These are phyloP conservation scores for Cenchrus purpureus DNA, from an alignment of 176 grass and related monocot species.

Conservation along the genomic window DNA sequence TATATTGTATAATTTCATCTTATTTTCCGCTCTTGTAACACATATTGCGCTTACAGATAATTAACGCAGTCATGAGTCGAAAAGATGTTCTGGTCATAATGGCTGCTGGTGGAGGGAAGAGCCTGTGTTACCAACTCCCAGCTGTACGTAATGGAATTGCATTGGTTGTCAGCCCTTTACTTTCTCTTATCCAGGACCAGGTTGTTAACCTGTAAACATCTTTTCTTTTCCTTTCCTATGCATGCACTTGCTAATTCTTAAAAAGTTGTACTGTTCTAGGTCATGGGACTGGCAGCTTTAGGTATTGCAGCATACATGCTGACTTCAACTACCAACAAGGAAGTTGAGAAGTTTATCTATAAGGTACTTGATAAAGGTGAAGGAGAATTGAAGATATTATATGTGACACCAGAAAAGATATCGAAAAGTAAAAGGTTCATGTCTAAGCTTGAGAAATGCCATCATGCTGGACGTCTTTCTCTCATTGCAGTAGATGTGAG, in stretches of 20 bases:
- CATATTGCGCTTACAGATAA: constrained; percentile 66
- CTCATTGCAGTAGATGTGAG: constrained; percentile 95
- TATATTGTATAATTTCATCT: constrained; percentile 6
- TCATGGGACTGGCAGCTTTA: constrained; percentile 85
- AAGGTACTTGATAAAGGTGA: constrained; percentile 91
- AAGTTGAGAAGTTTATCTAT: constrained; percentile 81
- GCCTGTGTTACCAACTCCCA: constrained; percentile 90
- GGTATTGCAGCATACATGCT: constrained; percentile 90
- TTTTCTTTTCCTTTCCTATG: constrained; percentile 22
- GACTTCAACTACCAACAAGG: constrained; percentile 85
- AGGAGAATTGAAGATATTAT: constrained; percentile 84
- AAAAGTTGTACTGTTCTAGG: constrained; percentile 53
- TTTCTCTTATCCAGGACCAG: constrained; percentile 94
- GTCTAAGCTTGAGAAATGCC: constrained; percentile 97
- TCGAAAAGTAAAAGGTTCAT: constrained; percentile 99
- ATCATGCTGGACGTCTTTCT: constrained; percentile 83
- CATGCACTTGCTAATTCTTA: constrained; percentile 29
- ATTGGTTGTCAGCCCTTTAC: constrained; percentile 82
- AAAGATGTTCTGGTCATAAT: constrained; percentile 95
- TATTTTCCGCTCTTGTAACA: constrained; percentile 35
- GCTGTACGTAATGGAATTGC: constrained; percentile 74
- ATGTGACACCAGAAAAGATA: constrained; percentile 98
- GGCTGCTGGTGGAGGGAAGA: constrained; percentile 95
- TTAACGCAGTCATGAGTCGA: constrained; percentile 90
- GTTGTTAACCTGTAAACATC: constrained; percentile 37